phyloP scores from a whole-genome alignment of 2,329 filamentous ascomycete species.

The Fusarium nisikadoi region DNA sequence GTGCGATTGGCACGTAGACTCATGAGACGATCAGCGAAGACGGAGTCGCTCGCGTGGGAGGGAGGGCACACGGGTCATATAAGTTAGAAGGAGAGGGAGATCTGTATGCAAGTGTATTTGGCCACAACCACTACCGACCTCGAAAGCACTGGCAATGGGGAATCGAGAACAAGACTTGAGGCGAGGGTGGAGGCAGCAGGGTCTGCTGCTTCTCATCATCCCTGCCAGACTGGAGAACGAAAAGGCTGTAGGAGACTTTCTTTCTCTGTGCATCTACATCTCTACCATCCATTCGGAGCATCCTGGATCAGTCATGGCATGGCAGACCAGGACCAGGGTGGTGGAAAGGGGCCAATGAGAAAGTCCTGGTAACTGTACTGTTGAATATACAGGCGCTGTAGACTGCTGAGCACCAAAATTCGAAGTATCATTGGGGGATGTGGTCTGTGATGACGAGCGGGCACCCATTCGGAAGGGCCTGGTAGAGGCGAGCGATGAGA shows the following conservation, averaged over 20 bases:
- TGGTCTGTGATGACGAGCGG: constrained; percentile 40
- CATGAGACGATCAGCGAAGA: constrained; percentile 28
- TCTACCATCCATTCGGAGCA: constrained; percentile 42
- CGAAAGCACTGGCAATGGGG: constrained; percentile 25
- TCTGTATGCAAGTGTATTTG: constrained; percentile 20
- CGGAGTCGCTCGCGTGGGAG: constrained; percentile 32
- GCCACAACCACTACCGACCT: constrained; percentile 28
- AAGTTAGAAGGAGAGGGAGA: constrained; percentile 42
- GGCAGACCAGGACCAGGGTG: constrained; percentile 36
- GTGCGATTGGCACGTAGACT: constrained; percentile 22
- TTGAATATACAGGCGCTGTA: constrained; percentile 33
- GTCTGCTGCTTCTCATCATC: constrained; percentile 22
- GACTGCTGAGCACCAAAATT: constrained; percentile 31
- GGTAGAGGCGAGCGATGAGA: constrained; percentile 26
- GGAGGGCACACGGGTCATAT: constrained; percentile 45
- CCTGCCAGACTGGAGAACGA: constrained; percentile 33
- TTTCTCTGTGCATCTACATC: constrained; percentile 35
- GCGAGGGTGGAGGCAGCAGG: constrained; percentile 37
- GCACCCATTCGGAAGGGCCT: constrained; percentile 34
- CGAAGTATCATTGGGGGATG: constrained; percentile 39
- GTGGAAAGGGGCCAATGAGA: constrained; percentile 39
- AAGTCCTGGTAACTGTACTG: constrained; percentile 27
- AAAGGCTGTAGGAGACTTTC: constrained; percentile 29
- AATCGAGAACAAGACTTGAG: constrained; percentile 29
- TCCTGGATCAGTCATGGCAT: constrained; percentile 34